These are phyloP conservation scores for Citrus australasica DNA, from an alignment of 345 rosid species.

Conservation along the genomic window DNA sequence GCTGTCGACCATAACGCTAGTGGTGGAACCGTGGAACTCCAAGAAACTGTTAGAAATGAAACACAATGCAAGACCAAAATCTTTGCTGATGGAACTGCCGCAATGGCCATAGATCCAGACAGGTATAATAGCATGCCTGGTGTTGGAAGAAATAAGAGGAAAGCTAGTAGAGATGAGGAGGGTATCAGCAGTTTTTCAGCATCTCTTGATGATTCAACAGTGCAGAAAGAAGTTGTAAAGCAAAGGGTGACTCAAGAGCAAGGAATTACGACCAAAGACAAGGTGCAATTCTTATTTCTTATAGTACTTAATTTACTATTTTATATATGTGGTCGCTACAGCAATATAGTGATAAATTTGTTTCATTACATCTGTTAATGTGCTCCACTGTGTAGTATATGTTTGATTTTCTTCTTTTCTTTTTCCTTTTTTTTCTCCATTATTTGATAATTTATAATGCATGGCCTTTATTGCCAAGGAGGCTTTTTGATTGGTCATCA, in stretches of 20 bases:
- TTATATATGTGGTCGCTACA: neutral
- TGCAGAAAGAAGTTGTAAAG: conserved; percentile 12
- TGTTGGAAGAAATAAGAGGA: conserved; percentile 21
- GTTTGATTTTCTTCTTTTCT: neutral
- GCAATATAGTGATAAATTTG: neutral
- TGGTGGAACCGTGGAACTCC: conserved; percentile 11
- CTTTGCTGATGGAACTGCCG: conserved; percentile 15
- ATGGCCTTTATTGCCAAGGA: neutral
- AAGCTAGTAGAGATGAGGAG: conserved; percentile 15
- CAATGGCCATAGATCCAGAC: conserved; percentile 9
- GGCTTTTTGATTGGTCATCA: neutral
- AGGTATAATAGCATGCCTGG: neutral
- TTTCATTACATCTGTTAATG: neutral
- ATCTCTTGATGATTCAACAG: conserved; percentile 1
- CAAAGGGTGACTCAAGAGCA: conserved; percentile 18
- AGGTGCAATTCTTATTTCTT: conserved; percentile 31
- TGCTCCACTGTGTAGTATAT: neutral
- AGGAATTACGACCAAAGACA: conserved; percentile 27
- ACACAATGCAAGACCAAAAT: conserved; percentile 20
- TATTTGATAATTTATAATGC: neutral
- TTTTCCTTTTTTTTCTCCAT: neutral
- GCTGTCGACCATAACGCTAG: neutral
- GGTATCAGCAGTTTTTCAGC: conserved; percentile 13
- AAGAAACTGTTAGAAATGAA: conserved; percentile 15
- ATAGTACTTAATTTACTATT: neutral